Evolutionary conservation across 768 basidiomycete species (phyloP), one percentile per base, ranked within the genome.

Genomic region (Boletus rubroflammeus): DNA sequence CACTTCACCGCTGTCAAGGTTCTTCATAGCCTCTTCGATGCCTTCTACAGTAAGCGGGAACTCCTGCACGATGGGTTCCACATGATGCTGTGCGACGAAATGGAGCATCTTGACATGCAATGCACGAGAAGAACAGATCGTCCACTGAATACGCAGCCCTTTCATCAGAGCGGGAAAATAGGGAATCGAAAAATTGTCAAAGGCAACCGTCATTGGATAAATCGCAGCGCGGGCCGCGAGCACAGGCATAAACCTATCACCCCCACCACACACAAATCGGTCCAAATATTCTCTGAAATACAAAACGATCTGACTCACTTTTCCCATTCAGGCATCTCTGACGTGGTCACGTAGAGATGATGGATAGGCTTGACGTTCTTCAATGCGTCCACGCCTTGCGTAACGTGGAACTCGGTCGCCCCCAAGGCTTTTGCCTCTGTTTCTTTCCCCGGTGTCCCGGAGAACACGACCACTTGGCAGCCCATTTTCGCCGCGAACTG

Each of bases 401-500:
- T 29, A 6, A 44, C 28, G 28, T 67, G 58, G 51, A 68, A 71
- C 47, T 68, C 68, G 11, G 47, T 57, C 13, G 67, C 70, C 2
- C 68, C 67, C 2, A 71, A 50, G 14, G 52, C 11, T 23, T 51
- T 55, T n/a, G 66, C 66, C 46, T 68, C 63, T 17, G 61, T 56
- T 47, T 57, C 63, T 53, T 70, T 72, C 10, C 59, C 63, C 8
- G 60, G 28, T 29, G 43, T 19, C 43, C 28, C 41, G 0, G 64
- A 67, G 32, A 72, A 68, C 2, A 66, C 69, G 19, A 64, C 58
- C 5, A 66, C 70, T 5, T 62, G 60, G 19, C 64, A 65, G 14
- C 67, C 69, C 57, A 69, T 67, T 41, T 67, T 68, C 3, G 63
- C 57, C 6, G 67, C 65, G 49, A 70, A 70, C 28, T 70, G 64